These are phyloP conservation scores for Salisapilia sapeloensis DNA, from an alignment of 352 stramenopile genomes.

Conservation along the genomic window DNA sequence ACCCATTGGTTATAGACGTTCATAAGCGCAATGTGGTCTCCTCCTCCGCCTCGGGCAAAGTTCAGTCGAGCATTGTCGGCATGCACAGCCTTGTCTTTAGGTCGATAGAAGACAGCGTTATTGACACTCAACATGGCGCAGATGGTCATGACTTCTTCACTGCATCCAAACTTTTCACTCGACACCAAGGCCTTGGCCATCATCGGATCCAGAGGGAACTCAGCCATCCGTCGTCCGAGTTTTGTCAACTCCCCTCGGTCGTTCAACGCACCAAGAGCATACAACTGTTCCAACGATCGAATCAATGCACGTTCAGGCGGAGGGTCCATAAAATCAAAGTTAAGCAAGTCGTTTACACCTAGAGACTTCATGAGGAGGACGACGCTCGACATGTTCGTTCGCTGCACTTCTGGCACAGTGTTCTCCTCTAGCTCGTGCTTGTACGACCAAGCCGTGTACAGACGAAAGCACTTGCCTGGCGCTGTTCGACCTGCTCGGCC, in stretches of 20 bases:
- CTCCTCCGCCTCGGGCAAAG: conserved; percentile 93
- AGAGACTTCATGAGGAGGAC: conserved; percentile 98
- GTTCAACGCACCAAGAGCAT: conserved; percentile 98
- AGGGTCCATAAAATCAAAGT: conserved; percentile 99
- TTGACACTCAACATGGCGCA: conserved; percentile 97
- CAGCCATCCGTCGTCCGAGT: conserved; percentile 87
- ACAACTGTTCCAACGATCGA: conserved; percentile 95
- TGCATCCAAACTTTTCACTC: conserved; percentile 83
- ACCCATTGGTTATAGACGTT: conserved; percentile 98
- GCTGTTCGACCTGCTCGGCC: conserved; percentile 91
- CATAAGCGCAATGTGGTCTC: conserved; percentile 95
- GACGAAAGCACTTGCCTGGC: conserved; percentile 97
- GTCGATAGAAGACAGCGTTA: conserved; percentile 97
- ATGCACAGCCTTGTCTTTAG: conserved; percentile 97
- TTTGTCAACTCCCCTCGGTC: conserved; percentile 97
- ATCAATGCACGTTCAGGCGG: conserved; percentile 97
- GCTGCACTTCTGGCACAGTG: conserved; percentile 94
- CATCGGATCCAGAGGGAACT: conserved; percentile 92
- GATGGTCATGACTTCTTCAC: conserved; percentile 93
- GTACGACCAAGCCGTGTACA: conserved; percentile 99
- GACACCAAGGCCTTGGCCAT: conserved; percentile 89
- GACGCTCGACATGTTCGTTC: conserved; percentile 95
- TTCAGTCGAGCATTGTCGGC: conserved; percentile 97
- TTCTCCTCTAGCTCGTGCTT: conserved; percentile 98
- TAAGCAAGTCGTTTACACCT: conserved; percentile 97